Conservation (phyloP, 192 early-diverging fungal genomes). For the Backusella morwellensis region DNA sequence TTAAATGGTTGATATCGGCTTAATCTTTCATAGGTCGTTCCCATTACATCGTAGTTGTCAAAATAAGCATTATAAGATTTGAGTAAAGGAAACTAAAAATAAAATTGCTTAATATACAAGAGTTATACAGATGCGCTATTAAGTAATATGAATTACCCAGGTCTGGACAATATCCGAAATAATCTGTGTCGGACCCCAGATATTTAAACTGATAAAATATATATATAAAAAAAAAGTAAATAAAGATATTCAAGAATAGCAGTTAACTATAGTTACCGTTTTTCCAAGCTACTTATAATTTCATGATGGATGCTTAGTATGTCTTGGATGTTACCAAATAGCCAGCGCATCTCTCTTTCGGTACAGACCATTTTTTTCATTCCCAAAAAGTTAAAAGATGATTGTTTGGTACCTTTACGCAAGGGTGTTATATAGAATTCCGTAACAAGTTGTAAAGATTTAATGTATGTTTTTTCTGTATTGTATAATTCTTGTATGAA, state of each 20-base stretch:
- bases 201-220: conserved; percentile 18
- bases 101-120: neutral
- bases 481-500: conserved; percentile 20
- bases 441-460: conserved; percentile 13
- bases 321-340: conserved; percentile 24
- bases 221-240: neutral
- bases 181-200: conserved; percentile 44
- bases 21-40: conserved; percentile 30
- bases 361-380: conserved; percentile 29
- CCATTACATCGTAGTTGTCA: conserved; percentile 18
- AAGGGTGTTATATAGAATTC: conserved; percentile 17
- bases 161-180: conserved; percentile 33
- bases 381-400: conserved; percentile 27
- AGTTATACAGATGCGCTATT: neutral
- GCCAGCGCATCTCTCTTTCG: conserved; percentile 21
- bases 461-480: conserved; percentile 19
- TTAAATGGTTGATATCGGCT: conserved; percentile 25
- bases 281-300: conserved; percentile 7
- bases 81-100: conserved; percentile 9
- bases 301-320: conserved; percentile 12
- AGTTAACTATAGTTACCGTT: conserved; percentile 10
- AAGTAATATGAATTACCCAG: conserved; percentile 15
- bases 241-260: neutral
- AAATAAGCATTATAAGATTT: conserved; percentile 23
- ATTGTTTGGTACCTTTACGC: conserved; percentile 20